phyloP scores from a whole-genome alignment of 164 flowering plant species.

The Liquidambar formosana region DNA sequence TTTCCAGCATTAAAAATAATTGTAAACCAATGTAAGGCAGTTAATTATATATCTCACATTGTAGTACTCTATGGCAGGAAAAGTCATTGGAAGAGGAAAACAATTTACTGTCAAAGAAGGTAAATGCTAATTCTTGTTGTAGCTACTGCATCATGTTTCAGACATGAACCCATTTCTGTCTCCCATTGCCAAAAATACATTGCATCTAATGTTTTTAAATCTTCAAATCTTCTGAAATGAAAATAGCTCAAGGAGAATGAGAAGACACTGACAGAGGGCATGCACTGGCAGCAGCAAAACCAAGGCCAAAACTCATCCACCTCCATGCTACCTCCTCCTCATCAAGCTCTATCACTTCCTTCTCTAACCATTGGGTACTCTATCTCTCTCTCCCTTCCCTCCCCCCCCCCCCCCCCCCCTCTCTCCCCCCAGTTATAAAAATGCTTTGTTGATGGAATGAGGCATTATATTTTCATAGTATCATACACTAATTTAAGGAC shows the following conservation, averaged over 20 bases:
- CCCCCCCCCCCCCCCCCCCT: no score
- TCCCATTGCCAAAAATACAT: not conserved
- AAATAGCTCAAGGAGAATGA: conserved; percentile 59
- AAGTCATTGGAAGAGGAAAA: conserved; percentile 66
- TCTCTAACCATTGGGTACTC: conserved; percentile 47
- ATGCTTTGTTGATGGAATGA: not conserved
- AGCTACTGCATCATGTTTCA: not conserved
- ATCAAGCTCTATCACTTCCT: no score
- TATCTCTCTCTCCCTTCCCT: conserved; percentile 1
- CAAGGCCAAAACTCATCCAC: conserved; percentile 28
- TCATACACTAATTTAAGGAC: no score
- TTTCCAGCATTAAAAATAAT: no score
- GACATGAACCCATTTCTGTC: not conserved
- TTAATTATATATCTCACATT: no score
- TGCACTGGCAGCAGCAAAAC: conserved; percentile 39
- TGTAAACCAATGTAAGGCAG: no score
- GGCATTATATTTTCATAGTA: no score
- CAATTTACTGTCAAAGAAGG: conserved; percentile 58
- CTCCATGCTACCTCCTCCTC: conserved; percentile 16
- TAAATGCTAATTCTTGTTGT: no score
- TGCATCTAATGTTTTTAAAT: not conserved
- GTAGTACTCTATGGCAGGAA: conserved; percentile 48
- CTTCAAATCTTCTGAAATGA: not conserved
- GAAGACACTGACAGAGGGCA: conserved; percentile 25
- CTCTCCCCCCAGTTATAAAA: not conserved